Evolutionary conservation across 2,329 filamentous ascomycete genomes (phyloP).

Genomic region (Cladosporium velox): DNA sequence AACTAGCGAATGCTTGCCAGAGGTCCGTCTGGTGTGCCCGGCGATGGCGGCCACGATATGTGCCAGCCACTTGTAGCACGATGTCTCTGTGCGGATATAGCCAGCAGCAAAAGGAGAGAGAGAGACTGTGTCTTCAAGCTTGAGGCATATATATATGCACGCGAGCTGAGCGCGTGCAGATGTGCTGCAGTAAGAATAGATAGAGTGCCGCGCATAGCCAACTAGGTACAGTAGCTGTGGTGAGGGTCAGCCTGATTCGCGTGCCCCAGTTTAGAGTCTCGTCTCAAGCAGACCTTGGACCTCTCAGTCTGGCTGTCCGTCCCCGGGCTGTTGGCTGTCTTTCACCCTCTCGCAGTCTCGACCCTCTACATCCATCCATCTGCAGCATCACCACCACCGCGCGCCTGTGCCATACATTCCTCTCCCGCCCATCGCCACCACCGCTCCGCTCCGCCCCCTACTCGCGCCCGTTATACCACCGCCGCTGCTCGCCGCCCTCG

Average conservation of each 20-base stretch:
- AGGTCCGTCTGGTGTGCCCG: slow-evolving; percentile 1
- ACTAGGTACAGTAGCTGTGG: neutral
- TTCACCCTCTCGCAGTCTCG: slow-evolving; percentile 10
- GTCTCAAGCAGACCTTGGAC: slow-evolving; percentile 11
- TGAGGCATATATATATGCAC: neutral
- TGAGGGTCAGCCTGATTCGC: neutral
- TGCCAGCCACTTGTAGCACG: slow-evolving; percentile 17
- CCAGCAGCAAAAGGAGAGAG: neutral
- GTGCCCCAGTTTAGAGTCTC: slow-evolving; percentile 4
- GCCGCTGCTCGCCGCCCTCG: neutral
- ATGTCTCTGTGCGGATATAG: neutral
- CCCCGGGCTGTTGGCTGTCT: slow-evolving; percentile 1
- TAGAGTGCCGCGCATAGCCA: neutral
- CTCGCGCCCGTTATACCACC: neutral
- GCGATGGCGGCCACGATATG: slow-evolving; percentile 19
- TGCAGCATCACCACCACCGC: neutral
- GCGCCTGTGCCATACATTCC: slow-evolving; percentile 12
- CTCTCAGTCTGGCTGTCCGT: neutral
- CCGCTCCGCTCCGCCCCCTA: neutral
- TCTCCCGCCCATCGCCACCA: slow-evolving; percentile 4
- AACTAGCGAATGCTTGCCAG: neutral
- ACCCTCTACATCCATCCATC: slow-evolving; percentile 3
- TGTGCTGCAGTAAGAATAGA: neutral
- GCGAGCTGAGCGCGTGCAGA: neutral
- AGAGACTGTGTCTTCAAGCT: neutral